These are phyloP conservation scores for Tolypocladium inflatum DNA, from an alignment of 2,329 filamentous ascomycete genomes.

Conservation along the genomic window DNA sequence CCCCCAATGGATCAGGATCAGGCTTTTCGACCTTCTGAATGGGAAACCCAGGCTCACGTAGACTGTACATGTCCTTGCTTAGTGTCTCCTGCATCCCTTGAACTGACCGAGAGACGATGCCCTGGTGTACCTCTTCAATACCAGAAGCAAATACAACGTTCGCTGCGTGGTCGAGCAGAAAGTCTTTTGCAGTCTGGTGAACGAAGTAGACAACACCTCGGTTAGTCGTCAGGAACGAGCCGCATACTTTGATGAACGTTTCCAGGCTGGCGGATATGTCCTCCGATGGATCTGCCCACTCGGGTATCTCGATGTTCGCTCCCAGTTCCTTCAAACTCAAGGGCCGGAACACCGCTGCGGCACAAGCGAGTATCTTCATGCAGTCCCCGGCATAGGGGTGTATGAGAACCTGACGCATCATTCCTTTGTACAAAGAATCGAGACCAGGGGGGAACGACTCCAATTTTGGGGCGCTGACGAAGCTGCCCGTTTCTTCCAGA, in stretches of 20 bases:
- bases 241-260: neutral
- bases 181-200: conserved; percentile 35
- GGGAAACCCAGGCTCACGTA: conserved; percentile 9
- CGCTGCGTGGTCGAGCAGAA: conserved; percentile 22
- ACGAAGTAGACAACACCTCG: conserved; percentile 21
- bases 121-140: conserved; percentile 13
- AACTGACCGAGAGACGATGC: conserved; percentile 24
- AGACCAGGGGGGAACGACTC: conserved; percentile 21
- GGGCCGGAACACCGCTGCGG: neutral
- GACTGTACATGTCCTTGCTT: conserved; percentile 23
- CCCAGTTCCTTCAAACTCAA: neutral
- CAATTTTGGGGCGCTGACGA: conserved; percentile 5
- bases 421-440: conserved; percentile 1
- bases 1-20: conserved; percentile 9
- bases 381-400: neutral
- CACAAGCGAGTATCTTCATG: neutral
- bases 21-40: conserved; percentile 5
- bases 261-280: conserved; percentile 6
- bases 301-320: neutral
- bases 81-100: conserved; percentile 16
- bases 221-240: conserved; percentile 27
- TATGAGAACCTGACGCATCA: neutral
- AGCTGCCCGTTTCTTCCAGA: conserved; percentile 1
- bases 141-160: conserved; percentile 4
- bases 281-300: neutral